These are phyloP conservation scores for Zymoseptoria crescenta DNA, from an alignment of 2,329 filamentous ascomycete genomes.

Conservation along the genomic window DNA sequence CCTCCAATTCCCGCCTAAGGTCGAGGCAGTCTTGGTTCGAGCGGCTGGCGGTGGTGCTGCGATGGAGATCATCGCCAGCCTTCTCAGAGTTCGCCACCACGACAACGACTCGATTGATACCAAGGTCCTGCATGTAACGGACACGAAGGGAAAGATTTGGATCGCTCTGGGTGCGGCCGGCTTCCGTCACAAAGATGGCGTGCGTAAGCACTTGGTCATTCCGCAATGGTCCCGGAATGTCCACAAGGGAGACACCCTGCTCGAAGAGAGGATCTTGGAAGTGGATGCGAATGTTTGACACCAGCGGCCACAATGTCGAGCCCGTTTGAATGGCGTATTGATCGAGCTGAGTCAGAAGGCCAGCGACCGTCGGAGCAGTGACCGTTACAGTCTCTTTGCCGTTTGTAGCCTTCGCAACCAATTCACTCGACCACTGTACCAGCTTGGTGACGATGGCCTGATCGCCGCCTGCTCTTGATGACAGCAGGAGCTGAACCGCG, in stretches of 20 bases:
- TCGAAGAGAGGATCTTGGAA: conserved; percentile 12
- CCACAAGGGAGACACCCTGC: conserved; percentile 13
- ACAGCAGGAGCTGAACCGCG: neutral
- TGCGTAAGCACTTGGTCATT: neutral
- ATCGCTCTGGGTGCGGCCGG: conserved; percentile 10
- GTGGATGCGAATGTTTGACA: conserved; percentile 11
- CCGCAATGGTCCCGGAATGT: conserved; percentile 11
- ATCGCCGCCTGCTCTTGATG: neutral
- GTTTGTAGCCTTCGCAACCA: neutral
- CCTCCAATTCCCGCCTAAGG: no score
- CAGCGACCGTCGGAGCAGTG: neutral
- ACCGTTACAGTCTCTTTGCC: neutral
- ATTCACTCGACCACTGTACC: neutral
- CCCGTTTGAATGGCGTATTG: neutral
- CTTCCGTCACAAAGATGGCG: conserved; percentile 7
- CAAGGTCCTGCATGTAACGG: neutral
- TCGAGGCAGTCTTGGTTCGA: no score
- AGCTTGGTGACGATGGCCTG: neutral
- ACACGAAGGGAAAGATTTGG: neutral
- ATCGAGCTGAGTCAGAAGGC: neutral
- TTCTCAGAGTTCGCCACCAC: neutral
- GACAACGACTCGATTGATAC: neutral
- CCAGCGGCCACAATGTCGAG: conserved; percentile 14
- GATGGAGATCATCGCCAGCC: neutral
- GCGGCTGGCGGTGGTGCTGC: no score